phyloP scores from a whole-genome alignment of 2,329 filamentous ascomycete genomes.

The Penicillium sclerotigenum region DNA sequence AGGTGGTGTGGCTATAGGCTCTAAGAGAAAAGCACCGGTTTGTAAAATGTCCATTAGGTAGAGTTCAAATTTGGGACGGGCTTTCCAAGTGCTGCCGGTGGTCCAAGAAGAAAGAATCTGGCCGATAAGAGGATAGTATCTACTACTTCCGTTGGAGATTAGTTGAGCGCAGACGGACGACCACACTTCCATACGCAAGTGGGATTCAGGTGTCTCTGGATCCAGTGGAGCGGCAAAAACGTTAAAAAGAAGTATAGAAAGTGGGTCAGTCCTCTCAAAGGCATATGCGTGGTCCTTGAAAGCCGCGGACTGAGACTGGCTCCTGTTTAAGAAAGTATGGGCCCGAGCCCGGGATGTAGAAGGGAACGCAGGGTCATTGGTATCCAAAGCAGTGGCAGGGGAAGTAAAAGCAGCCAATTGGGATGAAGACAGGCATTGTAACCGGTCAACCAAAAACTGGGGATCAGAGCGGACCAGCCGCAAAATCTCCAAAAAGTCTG shows the following conservation, averaged over 20 bases:
- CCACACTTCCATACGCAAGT: conserved; percentile 79
- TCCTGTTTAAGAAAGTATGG: conserved; percentile 26
- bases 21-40: conserved; percentile 85
- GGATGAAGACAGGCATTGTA: conserved; percentile 69
- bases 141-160: conserved; percentile 71
- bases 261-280: conserved; percentile 82
- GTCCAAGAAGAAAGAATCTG: conserved; percentile 86
- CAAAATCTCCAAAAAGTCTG: conserved; percentile 75
- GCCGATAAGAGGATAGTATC: conserved; percentile 75
- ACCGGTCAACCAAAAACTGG: conserved; percentile 78
- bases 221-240: conserved; percentile 84
- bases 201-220: conserved; percentile 76
- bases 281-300: conserved; percentile 80
- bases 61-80: conserved; percentile 83
- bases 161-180: conserved; percentile 80
- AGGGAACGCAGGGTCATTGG: conserved; percentile 77
- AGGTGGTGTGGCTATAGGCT: conserved; percentile 75
- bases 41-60: conserved; percentile 94
- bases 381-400: conserved; percentile 74
- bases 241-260: conserved; percentile 81
- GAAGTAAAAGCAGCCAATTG: conserved; percentile 76
- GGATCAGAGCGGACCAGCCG: conserved; percentile 80
- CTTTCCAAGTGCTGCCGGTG: conserved; percentile 82
- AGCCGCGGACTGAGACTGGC: conserved; percentile 48
- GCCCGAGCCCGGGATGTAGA: conserved; percentile 55